Percentiles rank a stretch among this genome's conserved stretches.
These are phyloP conservation scores for Cydonia oblonga DNA, from an alignment of 331 rosid species.

Conservation along the genomic window DNA sequence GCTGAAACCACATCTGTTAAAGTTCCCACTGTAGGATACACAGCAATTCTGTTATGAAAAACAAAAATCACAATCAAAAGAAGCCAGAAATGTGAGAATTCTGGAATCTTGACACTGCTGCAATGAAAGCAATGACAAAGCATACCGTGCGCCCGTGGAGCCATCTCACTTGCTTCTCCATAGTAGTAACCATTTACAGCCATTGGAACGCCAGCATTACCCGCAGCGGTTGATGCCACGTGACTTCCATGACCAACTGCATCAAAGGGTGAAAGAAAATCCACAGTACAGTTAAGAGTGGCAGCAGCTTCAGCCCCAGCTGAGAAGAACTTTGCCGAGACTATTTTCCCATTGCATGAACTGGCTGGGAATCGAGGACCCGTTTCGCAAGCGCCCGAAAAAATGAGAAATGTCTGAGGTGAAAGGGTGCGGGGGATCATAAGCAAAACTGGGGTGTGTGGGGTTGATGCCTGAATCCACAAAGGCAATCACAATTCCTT, in stretches of 20 bases:
- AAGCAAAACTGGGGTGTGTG: conserved; percentile 61
- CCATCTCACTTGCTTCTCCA: conserved; percentile 79
- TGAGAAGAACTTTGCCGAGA: conserved; percentile 61
- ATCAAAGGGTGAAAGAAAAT: conserved; percentile 85
- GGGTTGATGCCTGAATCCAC: conserved; percentile 81
- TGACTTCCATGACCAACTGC: conserved; percentile 94
- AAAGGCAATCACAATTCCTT: conserved; percentile 71
- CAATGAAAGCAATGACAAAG: not conserved
- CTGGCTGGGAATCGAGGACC: conserved; percentile 52
- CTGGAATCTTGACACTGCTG: not conserved
- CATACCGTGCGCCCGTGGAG: conserved; percentile 71
- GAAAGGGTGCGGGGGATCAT: conserved; percentile 26
- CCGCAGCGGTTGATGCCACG: conserved; percentile 80
- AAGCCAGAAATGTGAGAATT: not conserved
- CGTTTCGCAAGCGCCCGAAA: conserved; percentile 37
- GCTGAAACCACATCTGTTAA: conserved; percentile 67
- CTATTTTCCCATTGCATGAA: conserved; percentile 68
- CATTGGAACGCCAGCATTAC: conserved; percentile 71
- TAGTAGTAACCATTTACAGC: conserved; percentile 51
- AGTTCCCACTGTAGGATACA: conserved; percentile 59
- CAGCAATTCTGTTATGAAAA: conserved; percentile 55
- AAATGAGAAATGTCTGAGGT: conserved; percentile 36
- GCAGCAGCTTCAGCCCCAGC: conserved; percentile 64
- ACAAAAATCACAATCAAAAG: too few species aligned
- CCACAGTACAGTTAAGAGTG: conserved; percentile 51